Conservation (phyloP, 2,329 filamentous ascomycete genomes). For the Alternaria panax region DNA sequence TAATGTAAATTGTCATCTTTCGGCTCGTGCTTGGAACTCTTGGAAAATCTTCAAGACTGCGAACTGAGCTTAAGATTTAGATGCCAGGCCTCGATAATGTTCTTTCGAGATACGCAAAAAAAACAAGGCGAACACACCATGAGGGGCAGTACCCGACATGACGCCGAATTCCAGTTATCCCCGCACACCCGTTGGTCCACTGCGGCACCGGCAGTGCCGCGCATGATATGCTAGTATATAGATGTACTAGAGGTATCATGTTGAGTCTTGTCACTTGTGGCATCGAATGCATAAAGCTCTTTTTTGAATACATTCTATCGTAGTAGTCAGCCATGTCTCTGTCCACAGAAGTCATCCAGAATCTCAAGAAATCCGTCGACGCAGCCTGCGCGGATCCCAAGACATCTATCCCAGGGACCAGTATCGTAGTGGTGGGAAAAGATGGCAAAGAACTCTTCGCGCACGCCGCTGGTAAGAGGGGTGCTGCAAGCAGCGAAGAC, state of each 20-base stretch:
- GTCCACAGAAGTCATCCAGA: constrained; percentile 2
- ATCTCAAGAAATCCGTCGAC: constrained; percentile 23
- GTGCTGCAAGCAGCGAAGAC: constrained; percentile 51
- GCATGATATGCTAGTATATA: neutral
- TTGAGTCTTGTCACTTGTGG: neutral
- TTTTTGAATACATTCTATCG: neutral
- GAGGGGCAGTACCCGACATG: constrained; percentile 4
- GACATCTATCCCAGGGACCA: constrained; percentile 50
- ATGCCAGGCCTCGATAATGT: neutral
- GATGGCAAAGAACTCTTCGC: constrained; percentile 53
- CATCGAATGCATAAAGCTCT: neutral
- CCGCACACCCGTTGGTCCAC: neutral
- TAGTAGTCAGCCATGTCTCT: constrained; percentile 4
- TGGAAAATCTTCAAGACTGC: neutral
- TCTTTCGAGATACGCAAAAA: neutral
- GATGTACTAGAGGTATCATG: neutral
- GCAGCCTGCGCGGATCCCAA: constrained; percentile 26
- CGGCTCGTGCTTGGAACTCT: neutral
- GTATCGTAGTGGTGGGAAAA: constrained; percentile 53
- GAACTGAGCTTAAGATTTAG: neutral
- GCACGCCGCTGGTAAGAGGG: constrained; percentile 52
- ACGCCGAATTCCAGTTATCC: neutral
- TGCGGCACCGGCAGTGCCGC: neutral
- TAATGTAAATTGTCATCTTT: neutral
- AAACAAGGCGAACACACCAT: neutral